A percentile compares a stretch with the other conserved stretches of the same genome.
Evolutionary conservation across 345 rosid species (phyloP).

Genomic region (Abelmoschus esculentus): DNA sequence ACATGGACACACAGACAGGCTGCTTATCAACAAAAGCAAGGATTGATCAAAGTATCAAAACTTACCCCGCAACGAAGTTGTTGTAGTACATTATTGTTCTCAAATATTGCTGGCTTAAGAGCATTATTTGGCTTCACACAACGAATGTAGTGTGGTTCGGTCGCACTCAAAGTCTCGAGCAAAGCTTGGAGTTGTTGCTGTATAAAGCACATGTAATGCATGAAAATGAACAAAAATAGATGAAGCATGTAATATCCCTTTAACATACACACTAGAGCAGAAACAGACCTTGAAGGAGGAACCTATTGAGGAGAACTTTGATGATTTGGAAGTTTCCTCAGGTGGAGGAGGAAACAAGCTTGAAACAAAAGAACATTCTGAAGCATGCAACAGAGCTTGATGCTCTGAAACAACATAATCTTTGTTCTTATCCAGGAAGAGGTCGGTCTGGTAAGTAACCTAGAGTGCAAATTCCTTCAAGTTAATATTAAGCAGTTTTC

Average conservation of each 20-base stretch:
- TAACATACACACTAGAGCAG: slow-evolving; percentile 2
- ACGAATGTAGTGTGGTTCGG: slow-evolving; percentile 94
- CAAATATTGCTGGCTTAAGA: slow-evolving; percentile 87
- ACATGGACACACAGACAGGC: slow-evolving; percentile 2
- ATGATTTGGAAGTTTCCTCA: slow-evolving; percentile 80
- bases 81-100: slow-evolving; percentile 68
- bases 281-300: slow-evolving; percentile 77
- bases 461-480: slow-evolving; percentile 19
- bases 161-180: slow-evolving; percentile 85
- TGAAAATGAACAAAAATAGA: slow-evolving; percentile 8
- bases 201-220: slow-evolving; percentile 22
- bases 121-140: slow-evolving; percentile 95
- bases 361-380: slow-evolving; percentile 71
- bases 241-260: slow-evolving; percentile 5
- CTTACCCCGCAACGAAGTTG: slow-evolving; percentile 98
- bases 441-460: slow-evolving; percentile 96
- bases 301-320: slow-evolving; percentile 95
- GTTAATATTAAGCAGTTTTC: slow-evolving; percentile 2
- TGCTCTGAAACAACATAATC: slow-evolving; percentile 94
- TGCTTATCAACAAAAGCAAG: slow-evolving; percentile 5
- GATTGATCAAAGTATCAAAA: slow-evolving; percentile 22
- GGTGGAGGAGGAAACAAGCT: slow-evolving; percentile 67
- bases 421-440: slow-evolving; percentile 90
- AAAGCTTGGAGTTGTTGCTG: slow-evolving; percentile 96
- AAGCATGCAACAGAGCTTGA: slow-evolving; percentile 73